Percentiles rank a stretch among this genome's conserved stretches.
Conservation (phyloP, 2,329 filamentous ascomycete genomes). For the Macrophomina phaseolina region DNA sequence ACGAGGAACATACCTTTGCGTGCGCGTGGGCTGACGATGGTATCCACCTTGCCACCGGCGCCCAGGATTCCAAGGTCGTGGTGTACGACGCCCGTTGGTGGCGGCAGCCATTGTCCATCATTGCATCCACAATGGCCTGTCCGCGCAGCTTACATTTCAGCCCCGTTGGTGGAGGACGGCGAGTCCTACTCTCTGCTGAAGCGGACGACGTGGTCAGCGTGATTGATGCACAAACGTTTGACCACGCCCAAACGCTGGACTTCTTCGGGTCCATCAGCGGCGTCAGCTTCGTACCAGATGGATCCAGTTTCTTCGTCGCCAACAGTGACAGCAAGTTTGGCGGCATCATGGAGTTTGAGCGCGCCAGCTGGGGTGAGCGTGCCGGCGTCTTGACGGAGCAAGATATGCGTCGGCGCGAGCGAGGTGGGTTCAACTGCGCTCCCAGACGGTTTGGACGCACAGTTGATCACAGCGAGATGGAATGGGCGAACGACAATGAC, state of each 20-base stretch:
- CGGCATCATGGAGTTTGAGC: slow-evolving; percentile 68
- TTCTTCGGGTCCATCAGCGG: slow-evolving; percentile 79
- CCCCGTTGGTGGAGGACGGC: slow-evolving; percentile 69
- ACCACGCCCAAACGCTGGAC: slow-evolving; percentile 71
- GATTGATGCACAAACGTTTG: slow-evolving; percentile 69
- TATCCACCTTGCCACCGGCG: slow-evolving; percentile 75
- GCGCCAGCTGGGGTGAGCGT: slow-evolving; percentile 41
- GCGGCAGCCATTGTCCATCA: slow-evolving; percentile 59
- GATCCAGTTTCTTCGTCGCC: slow-evolving; percentile 70
- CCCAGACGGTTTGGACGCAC: background rate
- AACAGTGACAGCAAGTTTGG: slow-evolving; percentile 71
- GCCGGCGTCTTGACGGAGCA: background rate
- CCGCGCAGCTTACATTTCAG: slow-evolving; percentile 75
- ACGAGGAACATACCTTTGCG: slow-evolving; percentile 75
- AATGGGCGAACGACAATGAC: slow-evolving; percentile 12
- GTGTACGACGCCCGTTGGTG: slow-evolving; percentile 79
- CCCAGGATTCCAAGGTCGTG: slow-evolving; percentile 74
- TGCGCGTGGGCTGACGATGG: slow-evolving; percentile 82
- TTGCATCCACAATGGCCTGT: slow-evolving; percentile 71
- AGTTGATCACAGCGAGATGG: background rate
- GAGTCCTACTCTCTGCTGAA: slow-evolving; percentile 73
- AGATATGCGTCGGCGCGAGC: background rate
- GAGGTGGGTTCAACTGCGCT: background rate
- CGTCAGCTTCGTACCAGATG: slow-evolving; percentile 69
- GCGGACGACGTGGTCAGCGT: slow-evolving; percentile 76